Evolutionary conservation across 257 asterid genomes (phyloP).

Genomic region (Solanum bulbocastanum): DNA sequence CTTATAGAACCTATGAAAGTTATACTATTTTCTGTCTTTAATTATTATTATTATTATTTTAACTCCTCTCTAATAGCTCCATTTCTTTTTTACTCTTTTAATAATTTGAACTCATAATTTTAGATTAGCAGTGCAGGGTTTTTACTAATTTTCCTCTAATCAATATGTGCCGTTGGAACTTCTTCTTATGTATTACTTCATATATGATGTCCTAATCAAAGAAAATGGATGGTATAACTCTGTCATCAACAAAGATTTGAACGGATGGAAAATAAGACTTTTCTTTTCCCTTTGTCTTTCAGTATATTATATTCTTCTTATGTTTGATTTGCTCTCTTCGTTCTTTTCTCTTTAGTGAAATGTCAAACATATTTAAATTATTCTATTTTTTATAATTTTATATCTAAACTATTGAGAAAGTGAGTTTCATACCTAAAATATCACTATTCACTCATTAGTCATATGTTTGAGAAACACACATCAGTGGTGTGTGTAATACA

Average conservation of each 20-base stretch:
- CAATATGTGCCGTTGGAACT: neutral
- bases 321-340: neutral
- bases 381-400: fast-evolving
- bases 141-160: neutral
- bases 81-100: no score
- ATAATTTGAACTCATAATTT: no score
- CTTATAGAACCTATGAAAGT: neutral
- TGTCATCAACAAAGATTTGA: neutral
- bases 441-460: no score
- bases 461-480: no score
- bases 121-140: neutral
- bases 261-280: neutral
- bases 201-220: neutral
- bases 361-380: no score
- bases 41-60: neutral
- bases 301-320: neutral
- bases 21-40: neutral
- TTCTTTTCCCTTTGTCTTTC: neutral
- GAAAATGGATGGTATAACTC: neutral
- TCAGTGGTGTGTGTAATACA: no score
- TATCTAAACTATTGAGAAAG: no score
- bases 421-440: no score
- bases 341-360: neutral
- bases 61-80: neutral
- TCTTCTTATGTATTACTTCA: neutral